Evolutionary conservation across 495 filamentous ascomycete genomes (phyloP), one percentile per base, ranked within the genome.

Genomic region (Pseudomonodictys pantanalensis): DNA sequence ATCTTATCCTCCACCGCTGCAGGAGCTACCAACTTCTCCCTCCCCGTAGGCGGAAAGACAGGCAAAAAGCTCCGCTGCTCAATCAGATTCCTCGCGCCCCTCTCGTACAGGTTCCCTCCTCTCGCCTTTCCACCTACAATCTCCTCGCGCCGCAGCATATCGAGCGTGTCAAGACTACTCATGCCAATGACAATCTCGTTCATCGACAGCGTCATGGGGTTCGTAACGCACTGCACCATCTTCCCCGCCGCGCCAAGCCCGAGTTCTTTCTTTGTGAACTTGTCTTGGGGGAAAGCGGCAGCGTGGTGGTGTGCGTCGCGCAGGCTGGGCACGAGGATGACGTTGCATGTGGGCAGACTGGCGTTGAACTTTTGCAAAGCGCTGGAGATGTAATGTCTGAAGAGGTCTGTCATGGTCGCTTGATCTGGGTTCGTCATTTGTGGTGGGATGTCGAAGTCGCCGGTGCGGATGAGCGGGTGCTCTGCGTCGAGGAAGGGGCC

Each of bases 401-500:
- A 98, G 22, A 92, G 80, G 28, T 89, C 89, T 10, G 83, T 77
- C 62, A 98, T 80, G 8, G 90, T 95, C 7, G 84, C 86, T 2
- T 83, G 83, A 68, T 92, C 89, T 0, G 87, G 84, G 48, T 83
- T 73, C 12, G 77, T 73, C n/a, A 83, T 75, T 53, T 86, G 81
- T 3, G 89, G 83, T 3, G 90, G 91, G 23, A 96, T 80, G 65
- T 96, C 92, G 65, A 96, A 95, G 67, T 96, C 91, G 20, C 93
- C 93, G 1, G 85, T 81, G 52, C 87, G 86, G 47, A 98, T 80
- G n/a, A 93, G 75, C 3, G 93, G 92, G 66, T 98, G 93, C 58
- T 95, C 91, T 41, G 84, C 76, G 69, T 97, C 93, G 52, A 98
- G 78, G 70, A 97, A 95, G 2, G 93, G 93, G 0, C 93, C 93